phyloP scores from a whole-genome alignment of 108 stramenopile genomes.

The Licmophora abbreviata region DNA sequence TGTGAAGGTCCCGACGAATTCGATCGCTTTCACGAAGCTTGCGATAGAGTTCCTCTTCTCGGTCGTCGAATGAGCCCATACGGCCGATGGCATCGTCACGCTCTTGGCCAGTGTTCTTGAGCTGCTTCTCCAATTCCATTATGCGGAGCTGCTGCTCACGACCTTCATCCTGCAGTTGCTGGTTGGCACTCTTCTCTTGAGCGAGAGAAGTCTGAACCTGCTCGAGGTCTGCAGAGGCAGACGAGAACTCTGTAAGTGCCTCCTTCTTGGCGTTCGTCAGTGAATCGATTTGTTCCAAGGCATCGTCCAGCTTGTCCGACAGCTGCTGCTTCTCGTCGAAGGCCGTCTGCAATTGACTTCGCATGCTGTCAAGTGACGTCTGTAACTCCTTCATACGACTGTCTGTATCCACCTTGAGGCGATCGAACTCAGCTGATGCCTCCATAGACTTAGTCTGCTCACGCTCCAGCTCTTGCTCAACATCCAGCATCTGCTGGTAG shows the following conservation, averaged over 20 bases:
- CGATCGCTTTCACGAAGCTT: conserved; percentile 56
- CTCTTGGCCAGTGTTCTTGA: conserved; percentile 12
- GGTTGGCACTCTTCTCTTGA: conserved; percentile 11
- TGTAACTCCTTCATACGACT: conserved; percentile 8
- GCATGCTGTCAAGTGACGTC: conserved; percentile 3
- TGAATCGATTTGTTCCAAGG: conserved; percentile 13
- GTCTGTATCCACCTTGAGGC: conserved; percentile 3
- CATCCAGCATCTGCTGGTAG: conserved; percentile 15
- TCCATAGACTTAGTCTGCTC: conserved; percentile 12
- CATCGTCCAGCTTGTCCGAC: conserved; percentile 13
- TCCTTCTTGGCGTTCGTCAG: conserved; percentile 17
- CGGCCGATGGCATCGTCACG: conserved; percentile 14
- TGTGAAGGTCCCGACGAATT: conserved; percentile 61
- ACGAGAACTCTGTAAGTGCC: conserved; percentile 4
- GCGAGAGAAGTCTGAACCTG: conserved; percentile 10
- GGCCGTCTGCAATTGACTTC: conserved; percentile 5
- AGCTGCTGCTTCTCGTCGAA: conserved; percentile 19
- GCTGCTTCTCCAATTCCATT: conserved; percentile 15
- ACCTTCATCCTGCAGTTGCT: conserved; percentile 6
- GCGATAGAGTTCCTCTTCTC: conserved; percentile 48
- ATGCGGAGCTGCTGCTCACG: conserved; percentile 7
- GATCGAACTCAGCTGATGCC: conserved; percentile 9
- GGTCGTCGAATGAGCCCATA: conserved; percentile 36
- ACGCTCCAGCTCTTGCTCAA: conserved; percentile 6
- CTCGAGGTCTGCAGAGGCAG: conserved; percentile 1